Evolutionary conservation across 306 rosid genomes (phyloP), one percentile per base, ranked within the genome.

Genomic region (Rosa multiflora): DNA sequence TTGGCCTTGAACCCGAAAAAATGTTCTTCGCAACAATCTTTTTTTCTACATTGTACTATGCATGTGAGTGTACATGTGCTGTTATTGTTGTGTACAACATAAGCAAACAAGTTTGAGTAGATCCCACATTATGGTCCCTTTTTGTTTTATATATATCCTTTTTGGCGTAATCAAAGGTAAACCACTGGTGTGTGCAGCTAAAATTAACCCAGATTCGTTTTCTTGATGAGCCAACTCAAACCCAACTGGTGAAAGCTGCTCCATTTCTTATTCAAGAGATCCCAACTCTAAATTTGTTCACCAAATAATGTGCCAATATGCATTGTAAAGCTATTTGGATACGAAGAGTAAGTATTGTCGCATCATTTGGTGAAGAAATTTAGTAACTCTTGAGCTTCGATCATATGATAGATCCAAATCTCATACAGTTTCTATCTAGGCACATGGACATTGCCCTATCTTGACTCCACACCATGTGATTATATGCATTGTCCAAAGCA

Each of bases 341-440:
- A 15, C 18, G 0, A 17, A 35, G 7, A 11, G 67, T 15, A 64
- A 35, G 5, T 64, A 35, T 4, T 8, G 8, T 67, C 29, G 20
- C 20, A 11, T 63, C n/a, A 63, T 63, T 63, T 14, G 20, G 44
- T 35, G n/a, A 63, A 40, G 26, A 39, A 67, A 67, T 39, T 37
- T 35, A 20, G 69, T 32, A 35, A 66, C 26, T 66, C 23, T 14
- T 15, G 71, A 37, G 71, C 46, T 17, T 39, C 26, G 14, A 40
- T 40, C 2, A 71, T n/a, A 26, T 62, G 74, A n/a, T 58, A 26
- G 49, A 56, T 67, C 70, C 63, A 52, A 32, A 82, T 12, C 64
- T 85, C 73, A 74, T 23, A 67, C 51, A 40, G 75, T 70, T 77
- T 67, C 72, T 40, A 67, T 9, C 56, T 79, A 70, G 23, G 80